These are phyloP conservation scores for Conoideocrella luteorostrata DNA, from an alignment of 2,329 filamentous ascomycete genomes.

Conservation along the genomic window DNA sequence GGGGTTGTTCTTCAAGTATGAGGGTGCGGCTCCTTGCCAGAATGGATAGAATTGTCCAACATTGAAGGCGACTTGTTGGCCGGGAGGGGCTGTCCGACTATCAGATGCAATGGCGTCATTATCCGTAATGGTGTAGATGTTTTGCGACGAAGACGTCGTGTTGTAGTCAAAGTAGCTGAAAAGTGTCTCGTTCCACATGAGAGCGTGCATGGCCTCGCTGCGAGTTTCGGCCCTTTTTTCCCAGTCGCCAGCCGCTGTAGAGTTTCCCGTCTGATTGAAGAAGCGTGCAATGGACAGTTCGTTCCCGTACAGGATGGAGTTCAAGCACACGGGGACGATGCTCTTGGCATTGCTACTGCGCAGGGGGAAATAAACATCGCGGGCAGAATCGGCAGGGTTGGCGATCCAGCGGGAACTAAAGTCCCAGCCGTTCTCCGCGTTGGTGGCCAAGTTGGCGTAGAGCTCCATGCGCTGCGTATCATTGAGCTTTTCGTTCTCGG, in stretches of 20 bases:
- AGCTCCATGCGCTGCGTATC: constrained; percentile 44
- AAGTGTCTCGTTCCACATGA: constrained; percentile 59
- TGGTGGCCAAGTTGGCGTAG: constrained; percentile 57
- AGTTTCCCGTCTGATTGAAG: constrained; percentile 44
- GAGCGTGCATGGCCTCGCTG: constrained; percentile 53
- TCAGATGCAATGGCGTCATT: constrained; percentile 27
- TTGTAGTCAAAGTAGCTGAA: constrained; percentile 66
- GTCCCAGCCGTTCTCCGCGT: constrained; percentile 62
- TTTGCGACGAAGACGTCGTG: constrained; percentile 49
- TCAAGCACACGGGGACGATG: constrained; percentile 58
- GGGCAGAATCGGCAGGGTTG: constrained; percentile 50
- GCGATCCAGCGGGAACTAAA: constrained; percentile 54
- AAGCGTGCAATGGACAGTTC: constrained; percentile 54
- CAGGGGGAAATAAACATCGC: constrained; percentile 58
- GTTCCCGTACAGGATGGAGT: constrained; percentile 62
- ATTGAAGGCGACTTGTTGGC: constrained; percentile 51
- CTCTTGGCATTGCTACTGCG: constrained; percentile 54
- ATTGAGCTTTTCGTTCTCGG: constrained; percentile 42
- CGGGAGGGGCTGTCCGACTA: constrained; percentile 40
- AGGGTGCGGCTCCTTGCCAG: constrained; percentile 60
- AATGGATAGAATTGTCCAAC: constrained; percentile 61
- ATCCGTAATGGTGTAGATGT: constrained; percentile 47
- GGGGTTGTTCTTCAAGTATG: constrained; percentile 50
- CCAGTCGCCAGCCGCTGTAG: constrained; percentile 43
- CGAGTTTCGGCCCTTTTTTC: constrained; percentile 42